Base-by-base conservation (phyloP, 2,329 filamentous ascomycete species). In the Microdochium nivale region DNA sequence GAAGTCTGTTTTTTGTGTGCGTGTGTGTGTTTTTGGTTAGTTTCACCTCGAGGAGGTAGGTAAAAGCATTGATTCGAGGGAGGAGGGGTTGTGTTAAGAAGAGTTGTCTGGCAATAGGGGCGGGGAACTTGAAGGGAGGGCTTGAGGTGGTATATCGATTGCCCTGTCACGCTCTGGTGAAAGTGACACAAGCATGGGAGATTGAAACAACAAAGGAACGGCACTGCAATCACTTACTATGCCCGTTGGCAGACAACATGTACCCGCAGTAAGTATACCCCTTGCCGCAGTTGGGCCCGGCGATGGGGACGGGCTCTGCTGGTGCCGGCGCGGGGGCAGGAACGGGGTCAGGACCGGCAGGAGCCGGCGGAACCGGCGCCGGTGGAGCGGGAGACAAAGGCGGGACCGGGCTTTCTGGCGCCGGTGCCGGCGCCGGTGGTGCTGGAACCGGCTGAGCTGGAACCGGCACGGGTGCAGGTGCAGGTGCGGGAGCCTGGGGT, bases 211-310 rank as follows among this genome's bases (percentile, higher is more conserved):
- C 30, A 4, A 13, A 48, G 33, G n/a, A 23, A 24, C n/a, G n/a
- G n/a, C n/a, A n/a, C n/a, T n/a, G n/a, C n/a, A n/a, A n/a, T n/a
- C n/a, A 47, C 62, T n/a, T 58, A 65, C 64, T 61, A 24, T 66
- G 64, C 2, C 58, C 59, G 19, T 49, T 52, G 4, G 51, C 47
- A 19, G 59, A 59, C 37, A 65, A 56, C 59, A 64, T 64, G 48
- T 62, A 65, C 2, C 62, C 62, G 50, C 63, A 65, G 51, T 65
- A 65, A 7, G 63, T 66, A 52, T 61, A 66, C 3, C 63, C 64
- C 47, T 65, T 64, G 13, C 62, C 63, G n/a, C 64, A 66, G 32
- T 60, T 62, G 3, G 61, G 47, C 1, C 55, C 58, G 14, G 33
- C 48, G n/a, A 44, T 8, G 21, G 40, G 40, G 19, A 44, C 47